phyloP scores from a whole-genome alignment of 768 basidiomycete species.

The Gautieria morchelliformis region DNA sequence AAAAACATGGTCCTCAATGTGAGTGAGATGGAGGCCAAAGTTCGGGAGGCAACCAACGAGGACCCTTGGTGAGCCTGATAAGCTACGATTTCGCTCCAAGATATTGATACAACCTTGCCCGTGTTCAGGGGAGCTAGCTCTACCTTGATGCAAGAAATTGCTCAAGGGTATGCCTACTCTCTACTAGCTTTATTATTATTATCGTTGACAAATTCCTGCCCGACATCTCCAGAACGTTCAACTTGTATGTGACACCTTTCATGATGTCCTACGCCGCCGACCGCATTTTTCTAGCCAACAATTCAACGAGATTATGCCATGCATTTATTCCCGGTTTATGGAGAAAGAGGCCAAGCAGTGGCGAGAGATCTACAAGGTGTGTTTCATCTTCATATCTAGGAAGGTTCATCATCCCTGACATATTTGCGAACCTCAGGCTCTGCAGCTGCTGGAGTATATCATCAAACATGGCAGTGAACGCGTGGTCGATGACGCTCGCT shows the following conservation, averaged over 20 bases:
- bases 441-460: conserved; percentile 91
- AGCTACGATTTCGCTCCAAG: background rate
- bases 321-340: conserved; percentile 91
- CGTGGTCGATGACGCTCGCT: conserved; percentile 93
- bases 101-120: background rate
- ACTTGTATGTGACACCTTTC: conserved; percentile 58
- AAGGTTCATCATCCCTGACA: background rate
- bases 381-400: conserved; percentile 8
- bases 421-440: conserved; percentile 39
- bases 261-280: background rate
- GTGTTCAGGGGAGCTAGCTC: conserved; percentile 85
- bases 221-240: conserved; percentile 71
- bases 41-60: conserved; percentile 93
- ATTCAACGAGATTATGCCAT: conserved; percentile 99
- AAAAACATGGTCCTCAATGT: conserved; percentile 96
- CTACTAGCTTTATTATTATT: background rate
- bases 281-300: conserved; percentile 54
- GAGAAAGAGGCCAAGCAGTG: conserved; percentile 98
- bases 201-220: background rate
- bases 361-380: conserved; percentile 97
- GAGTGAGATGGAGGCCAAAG: conserved; percentile 95
- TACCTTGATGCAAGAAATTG: conserved; percentile 97
- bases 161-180: conserved; percentile 68
- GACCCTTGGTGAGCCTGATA: conserved; percentile 75
- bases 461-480: conserved; percentile 96